Percentiles rank a stretch among this genome's conserved stretches.
These are phyloP conservation scores for Firmiana major DNA, from an alignment of 345 rosid genomes.

Conservation along the genomic window DNA sequence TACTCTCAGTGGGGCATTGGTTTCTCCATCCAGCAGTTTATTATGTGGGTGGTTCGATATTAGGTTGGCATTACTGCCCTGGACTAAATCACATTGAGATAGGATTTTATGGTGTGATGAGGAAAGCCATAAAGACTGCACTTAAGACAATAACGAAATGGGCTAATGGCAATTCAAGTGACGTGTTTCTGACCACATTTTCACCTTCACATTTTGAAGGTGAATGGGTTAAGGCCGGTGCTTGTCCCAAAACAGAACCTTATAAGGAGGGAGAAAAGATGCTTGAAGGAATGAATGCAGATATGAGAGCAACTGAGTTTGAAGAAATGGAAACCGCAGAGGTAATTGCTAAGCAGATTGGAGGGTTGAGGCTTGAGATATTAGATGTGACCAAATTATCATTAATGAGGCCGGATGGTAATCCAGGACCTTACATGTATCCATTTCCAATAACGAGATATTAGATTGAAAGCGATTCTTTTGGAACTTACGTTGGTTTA, in stretches of 20 bases:
- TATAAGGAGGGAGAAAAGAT: conserved; percentile 57
- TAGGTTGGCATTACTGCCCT: conserved; percentile 85
- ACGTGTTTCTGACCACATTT: conserved; percentile 63
- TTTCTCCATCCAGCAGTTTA: conserved; percentile 86
- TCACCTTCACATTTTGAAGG: conserved; percentile 96
- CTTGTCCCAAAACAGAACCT: conserved; percentile 79
- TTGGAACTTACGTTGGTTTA: background rate
- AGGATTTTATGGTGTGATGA: conserved; percentile 68
- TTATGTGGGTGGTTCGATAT: conserved; percentile 48
- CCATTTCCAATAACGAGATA: conserved; percentile 76
- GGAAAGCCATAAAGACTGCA: conserved; percentile 66
- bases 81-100: conserved; percentile 69
- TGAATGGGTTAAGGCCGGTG: conserved; percentile 85
- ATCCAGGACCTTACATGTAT: conserved; percentile 88
- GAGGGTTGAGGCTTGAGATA: conserved; percentile 45
- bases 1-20: conserved; percentile 91
- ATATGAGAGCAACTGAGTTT: conserved; percentile 62
- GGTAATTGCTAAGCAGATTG: conserved; percentile 17
- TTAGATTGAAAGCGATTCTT: no score
- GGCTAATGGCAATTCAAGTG: conserved; percentile 20
- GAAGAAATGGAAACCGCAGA: conserved; percentile 55
- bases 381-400: conserved; percentile 73
- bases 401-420: conserved; percentile 74
- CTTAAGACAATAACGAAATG: conserved; percentile 45
- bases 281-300: conserved; percentile 74